Evolutionary conservation across 257 asterid species (phyloP).

Genomic region (Linaria vulgaris): DNA sequence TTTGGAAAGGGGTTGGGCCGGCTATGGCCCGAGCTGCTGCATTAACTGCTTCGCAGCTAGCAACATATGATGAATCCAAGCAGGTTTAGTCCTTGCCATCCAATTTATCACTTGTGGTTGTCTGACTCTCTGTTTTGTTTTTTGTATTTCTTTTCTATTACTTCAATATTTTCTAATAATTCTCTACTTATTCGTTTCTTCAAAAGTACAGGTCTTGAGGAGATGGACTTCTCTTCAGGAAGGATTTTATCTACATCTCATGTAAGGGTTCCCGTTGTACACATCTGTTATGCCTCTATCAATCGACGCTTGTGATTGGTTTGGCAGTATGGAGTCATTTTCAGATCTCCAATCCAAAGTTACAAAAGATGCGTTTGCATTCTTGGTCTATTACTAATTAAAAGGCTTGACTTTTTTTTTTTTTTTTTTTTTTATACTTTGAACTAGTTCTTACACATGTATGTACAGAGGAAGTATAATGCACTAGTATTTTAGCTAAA

Average conservation of each 20-base stretch:
- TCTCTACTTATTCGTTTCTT: slow-evolving; percentile 13
- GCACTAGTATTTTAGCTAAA: slow-evolving; percentile 13
- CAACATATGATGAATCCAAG: slow-evolving; percentile 89
- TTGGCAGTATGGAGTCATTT: slow-evolving; percentile 11
- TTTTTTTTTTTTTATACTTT: no score
- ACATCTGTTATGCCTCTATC: background rate
- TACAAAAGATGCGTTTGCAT: slow-evolving; percentile 4
- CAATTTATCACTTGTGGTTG: slow-evolving; percentile 24
- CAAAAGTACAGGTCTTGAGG: slow-evolving; percentile 55
- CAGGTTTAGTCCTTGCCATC: slow-evolving; percentile 48
- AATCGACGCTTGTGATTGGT: slow-evolving; percentile 1
- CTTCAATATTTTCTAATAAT: slow-evolving; percentile 14
- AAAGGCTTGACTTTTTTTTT: background rate
- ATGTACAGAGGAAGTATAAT: slow-evolving; percentile 1
- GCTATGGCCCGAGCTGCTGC: slow-evolving; percentile 91
- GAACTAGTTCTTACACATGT: background rate
- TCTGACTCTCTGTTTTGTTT: slow-evolving; percentile 4
- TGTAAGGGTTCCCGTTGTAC: slow-evolving; percentile 44
- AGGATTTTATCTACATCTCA: slow-evolving; percentile 86
- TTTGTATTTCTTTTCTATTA: slow-evolving; percentile 12
- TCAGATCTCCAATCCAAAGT: background rate
- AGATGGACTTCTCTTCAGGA: slow-evolving; percentile 85
- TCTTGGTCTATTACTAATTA: background rate
- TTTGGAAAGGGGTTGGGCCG: slow-evolving; percentile 98
- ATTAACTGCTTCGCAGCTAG: slow-evolving; percentile 90